phyloP scores from a whole-genome alignment of 75 land plant species.

The Picea sitchensis region DNA sequence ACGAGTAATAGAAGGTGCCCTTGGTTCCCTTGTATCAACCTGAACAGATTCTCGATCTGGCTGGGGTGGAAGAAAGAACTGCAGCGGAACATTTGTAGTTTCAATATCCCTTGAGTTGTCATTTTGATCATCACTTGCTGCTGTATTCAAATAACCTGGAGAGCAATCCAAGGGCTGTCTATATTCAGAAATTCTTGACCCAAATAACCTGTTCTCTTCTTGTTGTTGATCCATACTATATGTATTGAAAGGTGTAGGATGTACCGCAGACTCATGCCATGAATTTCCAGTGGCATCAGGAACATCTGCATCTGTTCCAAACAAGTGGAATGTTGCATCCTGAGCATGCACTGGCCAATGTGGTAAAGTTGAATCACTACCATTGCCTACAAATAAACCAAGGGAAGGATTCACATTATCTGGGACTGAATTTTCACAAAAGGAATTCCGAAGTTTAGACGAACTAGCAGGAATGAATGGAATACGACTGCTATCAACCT shows the following conservation, averaged over 20 bases:
- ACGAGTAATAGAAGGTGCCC: slow-evolving; percentile 28
- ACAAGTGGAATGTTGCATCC: slow-evolving; percentile 37
- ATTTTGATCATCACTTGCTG: slow-evolving; percentile 25
- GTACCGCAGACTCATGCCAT: slow-evolving; percentile 23
- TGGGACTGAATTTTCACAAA: slow-evolving; percentile 21
- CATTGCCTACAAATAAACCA: slow-evolving; percentile 30
- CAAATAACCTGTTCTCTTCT: slow-evolving; percentile 9
- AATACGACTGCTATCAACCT: slow-evolving; percentile 16
- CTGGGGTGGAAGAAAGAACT: slow-evolving; percentile 73
- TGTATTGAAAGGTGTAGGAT: slow-evolving; percentile 28
- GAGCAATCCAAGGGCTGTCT: slow-evolving; percentile 13
- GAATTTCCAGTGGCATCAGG: slow-evolving; percentile 20
- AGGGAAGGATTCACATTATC: slow-evolving; percentile 22
- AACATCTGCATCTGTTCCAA: slow-evolving; percentile 49
- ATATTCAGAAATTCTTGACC: slow-evolving; percentile 22
- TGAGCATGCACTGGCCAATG: slow-evolving; percentile 32
- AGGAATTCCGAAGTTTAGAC: slow-evolving; percentile 24
- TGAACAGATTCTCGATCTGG: slow-evolving; percentile 48
- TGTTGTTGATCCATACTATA: slow-evolving; percentile 23
- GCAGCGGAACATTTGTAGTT: slow-evolving; percentile 62
- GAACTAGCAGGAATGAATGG: slow-evolving; percentile 22
- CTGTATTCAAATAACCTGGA: slow-evolving; percentile 23
- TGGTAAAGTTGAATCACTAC: slow-evolving; percentile 33
- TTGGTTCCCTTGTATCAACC: slow-evolving; percentile 22
- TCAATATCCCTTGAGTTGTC: slow-evolving; percentile 54